phyloP scores from a whole-genome alignment of 495 filamentous ascomycete genomes.

The Xanthoparmelia taractica region DNA sequence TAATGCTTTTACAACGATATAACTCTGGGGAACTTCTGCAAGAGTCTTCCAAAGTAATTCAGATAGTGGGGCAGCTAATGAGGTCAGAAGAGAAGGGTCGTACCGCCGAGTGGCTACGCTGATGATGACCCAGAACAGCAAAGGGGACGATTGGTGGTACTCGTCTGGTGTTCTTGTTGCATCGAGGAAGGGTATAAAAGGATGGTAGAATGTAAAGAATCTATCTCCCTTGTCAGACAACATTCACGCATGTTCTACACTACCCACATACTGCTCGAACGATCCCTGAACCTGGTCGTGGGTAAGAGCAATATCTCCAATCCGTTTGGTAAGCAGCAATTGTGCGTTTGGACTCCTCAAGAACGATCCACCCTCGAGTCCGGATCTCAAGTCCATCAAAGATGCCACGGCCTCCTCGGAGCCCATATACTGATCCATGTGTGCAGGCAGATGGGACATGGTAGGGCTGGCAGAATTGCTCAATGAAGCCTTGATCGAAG shows the following conservation, averaged over 20 bases:
- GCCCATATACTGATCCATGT: constrained; percentile 57
- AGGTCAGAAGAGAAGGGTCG: constrained; percentile 59
- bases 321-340: constrained; percentile 34
- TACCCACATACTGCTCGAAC: constrained; percentile 57
- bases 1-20: constrained; percentile 85
- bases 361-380: constrained; percentile 42
- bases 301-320: constrained; percentile 67
- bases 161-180: constrained; percentile 61
- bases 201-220: constrained; percentile 76
- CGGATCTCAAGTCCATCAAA: constrained; percentile 62
- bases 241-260: not conserved
- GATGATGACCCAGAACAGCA: constrained; percentile 85
- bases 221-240: constrained; percentile 24
- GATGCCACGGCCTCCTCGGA: constrained; percentile 81
- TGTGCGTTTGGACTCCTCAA: constrained; percentile 40
- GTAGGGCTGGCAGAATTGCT: constrained; percentile 24
- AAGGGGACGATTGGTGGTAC: constrained; percentile 62
- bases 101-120: constrained; percentile 74
- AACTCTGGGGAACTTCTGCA: constrained; percentile 73
- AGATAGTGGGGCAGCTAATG: constrained; percentile 63
- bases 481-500: constrained; percentile 28
- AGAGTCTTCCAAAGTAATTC: constrained; percentile 75
- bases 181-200: constrained; percentile 76
- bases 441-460: constrained; percentile 26
- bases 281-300: constrained; percentile 65